A percentile compares a stretch with the other conserved stretches of the same genome.
phyloP scores from a whole-genome alignment of 2,329 filamentous ascomycete genomes.

The Neonectria punicea region DNA sequence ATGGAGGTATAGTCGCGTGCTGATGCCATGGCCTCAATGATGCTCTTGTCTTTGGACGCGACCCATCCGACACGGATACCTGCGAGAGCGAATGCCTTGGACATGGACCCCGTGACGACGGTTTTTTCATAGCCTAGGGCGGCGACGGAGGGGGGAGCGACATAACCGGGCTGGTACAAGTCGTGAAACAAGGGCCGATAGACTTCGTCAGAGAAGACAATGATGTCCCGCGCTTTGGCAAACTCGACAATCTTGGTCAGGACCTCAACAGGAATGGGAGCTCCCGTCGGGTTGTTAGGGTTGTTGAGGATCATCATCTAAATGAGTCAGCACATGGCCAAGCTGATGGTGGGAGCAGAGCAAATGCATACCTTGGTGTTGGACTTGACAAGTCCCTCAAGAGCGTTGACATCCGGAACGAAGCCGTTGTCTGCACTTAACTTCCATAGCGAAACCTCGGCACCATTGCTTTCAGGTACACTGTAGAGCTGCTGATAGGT shows the following conservation, averaged over 20 bases:
- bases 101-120: conserved; percentile 83
- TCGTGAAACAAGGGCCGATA: conserved; percentile 18
- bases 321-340: neutral
- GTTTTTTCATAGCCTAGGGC: conserved; percentile 76
- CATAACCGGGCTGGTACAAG: conserved; percentile 46
- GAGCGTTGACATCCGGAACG: conserved; percentile 72
- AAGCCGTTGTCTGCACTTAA: conserved; percentile 72
- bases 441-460: conserved; percentile 81
- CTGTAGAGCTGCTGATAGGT: conserved; percentile 88
- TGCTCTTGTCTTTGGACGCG: conserved; percentile 68
- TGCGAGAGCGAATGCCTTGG: conserved; percentile 84
- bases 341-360: neutral
- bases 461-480: conserved; percentile 78
- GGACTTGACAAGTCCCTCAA: conserved; percentile 71
- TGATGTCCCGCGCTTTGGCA: conserved; percentile 11
- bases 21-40: conserved; percentile 71
- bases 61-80: conserved; percentile 87
- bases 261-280: conserved; percentile 3
- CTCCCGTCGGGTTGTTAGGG: conserved; percentile 20
- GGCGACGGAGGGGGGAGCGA: conserved; percentile 71
- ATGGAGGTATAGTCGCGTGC: conserved; percentile 87
- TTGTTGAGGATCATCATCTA: conserved; percentile 26
- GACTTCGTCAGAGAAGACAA: conserved; percentile 21
- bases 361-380: conserved; percentile 73
- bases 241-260: conserved; percentile 14